Base-by-base conservation (phyloP, 1,284 basidiomycete genomes). In the Pholiota adiposa region DNA sequence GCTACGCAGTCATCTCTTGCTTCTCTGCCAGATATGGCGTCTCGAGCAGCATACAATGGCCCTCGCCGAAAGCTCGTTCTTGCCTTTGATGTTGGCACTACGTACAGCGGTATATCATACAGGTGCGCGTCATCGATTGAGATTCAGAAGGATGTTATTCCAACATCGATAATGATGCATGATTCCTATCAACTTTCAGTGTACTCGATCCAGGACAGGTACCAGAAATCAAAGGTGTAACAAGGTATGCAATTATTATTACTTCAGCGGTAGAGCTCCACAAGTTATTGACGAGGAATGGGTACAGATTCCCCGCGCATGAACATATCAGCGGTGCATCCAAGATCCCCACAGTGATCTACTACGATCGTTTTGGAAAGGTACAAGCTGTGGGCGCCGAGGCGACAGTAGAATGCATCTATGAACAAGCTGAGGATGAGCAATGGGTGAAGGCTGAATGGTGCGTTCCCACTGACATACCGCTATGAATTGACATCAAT, bases 341-440 rank as follows among this genome's bases (percentile, higher is more conserved):
- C 6, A 87, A 86, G 68, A 83, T 87, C 27, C 85, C 85, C 4
- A 81, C 83, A 0, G 72, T 85, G 25, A 69, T 87, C 12, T 85
- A 79, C 63, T 87, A 87, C 65, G 79, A 81, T 61, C 64, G 65
- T n/a, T 61, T 72, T 5, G 84, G 84, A 0, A 67, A 63, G 0
- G 74, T 81, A 16, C 71, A 75, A 49, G 82, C 83, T 4, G 75
- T 78, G 38, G 85, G 86, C 14, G 83, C 84, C 7, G 83, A 86
- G 63, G 81, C 83, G 0, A 67, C 73, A n/a, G 70, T 73, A 18
- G 79, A 81, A 36, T 73, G 72, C 19, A 72, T 79, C 38, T 67
- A 74, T 18, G 73, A 79, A 19, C 69, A 69, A 52, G 80, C 79
- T 0, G 79, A 81, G 51, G 81, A 84, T 3, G 75, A 83, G 52